Base-by-base conservation (phyloP, 179 eudicot genomes). In the Amaranthus tricolor region DNA sequence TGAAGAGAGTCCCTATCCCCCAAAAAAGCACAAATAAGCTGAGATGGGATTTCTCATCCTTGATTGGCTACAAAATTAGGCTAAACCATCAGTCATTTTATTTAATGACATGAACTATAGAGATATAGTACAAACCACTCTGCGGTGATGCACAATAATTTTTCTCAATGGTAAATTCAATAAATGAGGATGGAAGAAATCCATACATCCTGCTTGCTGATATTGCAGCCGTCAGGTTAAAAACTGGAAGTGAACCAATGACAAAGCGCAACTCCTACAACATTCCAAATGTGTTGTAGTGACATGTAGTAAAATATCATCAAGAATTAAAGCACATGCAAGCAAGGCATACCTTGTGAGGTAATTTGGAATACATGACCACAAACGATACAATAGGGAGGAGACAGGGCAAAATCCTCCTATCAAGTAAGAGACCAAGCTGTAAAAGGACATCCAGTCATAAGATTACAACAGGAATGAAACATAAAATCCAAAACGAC, bases 131-230 rank as follows among this genome's bases (percentile, higher is more conserved):
- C 7, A 61, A 10, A 59, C n/a, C 20, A n/a, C 19, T 5, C 17
- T 5, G 43, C 49, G 16, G 12, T 11, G 45, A 24, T 11, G 43
- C 13, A 9, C 53, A 15, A 44, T 7, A 15, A 60, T 4, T 45
- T 60, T 70, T 15, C 53, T 71, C 44, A 52, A 60, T 62, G 19
- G 60, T 11, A 52, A 16, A 16, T 17, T 11, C 48, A 59, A 57
- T 40, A 50, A 58, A n/a, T 12, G 52, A 62, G 14, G 56, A 49
- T 43, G 45, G 43, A 81, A 65, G 59, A 57, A 70, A 55, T 45
- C 48, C 89, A 70, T 93, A 95, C 99, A 95, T 88, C 88, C 99
- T 91, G 79, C 82, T 89, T 59, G 99, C 99, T 73, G 96, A 89
- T 74, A 90, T 68, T 73, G 99, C 97, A 70, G 97, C 99, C n/a